Evolutionary conservation across 2,329 filamentous ascomycete species (phyloP).

Genomic region (Botrytis elliptica): DNA sequence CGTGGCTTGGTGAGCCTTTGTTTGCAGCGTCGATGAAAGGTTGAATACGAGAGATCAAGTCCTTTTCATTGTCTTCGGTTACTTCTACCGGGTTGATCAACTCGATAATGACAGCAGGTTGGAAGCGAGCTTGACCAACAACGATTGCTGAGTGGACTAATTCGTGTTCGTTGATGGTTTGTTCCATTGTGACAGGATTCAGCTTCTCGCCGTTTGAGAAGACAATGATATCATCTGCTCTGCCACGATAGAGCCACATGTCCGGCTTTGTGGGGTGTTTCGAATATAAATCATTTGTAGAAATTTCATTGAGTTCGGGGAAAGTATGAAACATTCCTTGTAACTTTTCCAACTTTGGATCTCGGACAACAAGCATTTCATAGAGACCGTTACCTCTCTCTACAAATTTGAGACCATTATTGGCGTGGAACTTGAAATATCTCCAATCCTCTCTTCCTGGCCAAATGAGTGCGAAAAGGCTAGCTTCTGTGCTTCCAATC

Average conservation of each 20-base stretch:
- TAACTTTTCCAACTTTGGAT: slow-evolving; percentile 5
- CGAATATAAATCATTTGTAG: slow-evolving; percentile 11
- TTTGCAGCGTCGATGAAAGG: slow-evolving; percentile 22
- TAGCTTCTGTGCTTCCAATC: slow-evolving; percentile 19
- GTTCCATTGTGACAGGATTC: slow-evolving; percentile 17
- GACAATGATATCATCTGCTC: slow-evolving; percentile 45
- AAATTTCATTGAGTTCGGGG: slow-evolving; percentile 15
- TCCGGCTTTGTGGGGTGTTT: slow-evolving; percentile 10
- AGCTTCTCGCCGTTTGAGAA: slow-evolving; percentile 46
- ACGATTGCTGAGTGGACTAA: slow-evolving; percentile 15
- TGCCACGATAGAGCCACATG: slow-evolving; percentile 5
- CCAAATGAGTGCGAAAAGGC: not conserved
- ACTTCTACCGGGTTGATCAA: not conserved
- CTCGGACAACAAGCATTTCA: slow-evolving; percentile 7
- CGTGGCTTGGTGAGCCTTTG: slow-evolving; percentile 17
- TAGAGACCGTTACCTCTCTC: slow-evolving; percentile 5
- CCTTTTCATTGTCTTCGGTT: not conserved
- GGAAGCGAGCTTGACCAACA: slow-evolving; percentile 30
- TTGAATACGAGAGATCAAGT: slow-evolving; percentile 30
- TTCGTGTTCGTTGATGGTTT: slow-evolving; percentile 4
- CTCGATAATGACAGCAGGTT: slow-evolving; percentile 25
- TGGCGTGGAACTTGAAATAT: slow-evolving; percentile 15
- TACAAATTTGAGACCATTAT: slow-evolving; percentile 6
- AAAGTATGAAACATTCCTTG: slow-evolving; percentile 21
- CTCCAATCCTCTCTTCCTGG: slow-evolving; percentile 8